Evolutionary conservation across 2,329 filamentous ascomycete species (phyloP), one percentile per base, ranked within the genome.

Genomic region (Colletotrichum tropicale): DNA sequence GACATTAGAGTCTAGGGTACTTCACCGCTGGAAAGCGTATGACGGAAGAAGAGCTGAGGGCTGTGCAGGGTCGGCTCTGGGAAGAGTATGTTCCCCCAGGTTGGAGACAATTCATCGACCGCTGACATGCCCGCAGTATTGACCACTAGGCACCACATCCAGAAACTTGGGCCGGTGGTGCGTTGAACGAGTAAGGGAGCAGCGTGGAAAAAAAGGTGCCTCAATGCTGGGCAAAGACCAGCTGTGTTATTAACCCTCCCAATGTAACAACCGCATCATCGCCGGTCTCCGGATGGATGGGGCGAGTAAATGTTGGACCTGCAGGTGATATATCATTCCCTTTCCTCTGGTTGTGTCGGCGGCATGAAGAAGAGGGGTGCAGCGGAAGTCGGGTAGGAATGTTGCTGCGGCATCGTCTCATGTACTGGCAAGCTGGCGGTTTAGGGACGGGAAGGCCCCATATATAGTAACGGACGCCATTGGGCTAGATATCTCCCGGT

Each of bases 1-100:
- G 5, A 72, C 30, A 73, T 28, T 62, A 69, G 30, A 55, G 15
- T 38, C n/a, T 79, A 92, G 92, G 92, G 70, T 93, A 94, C 81
- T 94, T 98, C 84, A 98, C 96, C 8, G 95, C 94, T 15, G 96
- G 96, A 66, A 96, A 97, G 85, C 91, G 95, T 80, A 95, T 98
- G 91, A 97, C 94, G 3, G 92, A 94, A 82, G 94, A 96, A 72
- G 96, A 98, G 84, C 89, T 98, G 77, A 89, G 93, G 79, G 93
- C 94, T 70, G 96, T 98, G 32, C 93, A 97, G 84, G 96, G 96
- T 77, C 91, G 96, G 79, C 94, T 95, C 79, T 98, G 96, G 96
- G 96, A 98, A 86, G 96, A 93, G 91, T 93, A 86, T 80, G 85
- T 81, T 26, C 34, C 61, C 12, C 34, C 32, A 26, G 32, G 24